These are phyloP conservation scores for Solanum bulbocastanum DNA, from an alignment of 257 asterid species.

Conservation along the genomic window DNA sequence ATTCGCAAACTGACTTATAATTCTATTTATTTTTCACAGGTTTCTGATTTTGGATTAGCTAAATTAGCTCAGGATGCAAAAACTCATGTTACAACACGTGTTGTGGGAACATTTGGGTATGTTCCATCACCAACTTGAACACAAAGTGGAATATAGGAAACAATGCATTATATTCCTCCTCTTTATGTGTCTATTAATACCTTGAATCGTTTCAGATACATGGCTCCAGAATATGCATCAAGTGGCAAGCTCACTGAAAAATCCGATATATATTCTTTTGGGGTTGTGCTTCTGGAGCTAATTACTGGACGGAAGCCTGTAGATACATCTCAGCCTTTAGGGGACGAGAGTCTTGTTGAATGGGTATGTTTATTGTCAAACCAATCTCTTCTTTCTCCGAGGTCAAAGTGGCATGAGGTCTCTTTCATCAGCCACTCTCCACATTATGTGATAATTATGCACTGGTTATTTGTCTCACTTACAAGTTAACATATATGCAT, in stretches of 20 bases:
- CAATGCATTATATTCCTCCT: background rate
- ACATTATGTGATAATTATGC: background rate
- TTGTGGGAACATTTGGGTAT: constrained; percentile 96
- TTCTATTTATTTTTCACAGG: constrained; percentile 35
- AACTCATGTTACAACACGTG: constrained; percentile 80
- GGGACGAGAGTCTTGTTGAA: constrained; percentile 92
- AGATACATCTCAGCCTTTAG: constrained; percentile 79
- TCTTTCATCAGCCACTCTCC: background rate
- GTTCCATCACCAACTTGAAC: background rate
- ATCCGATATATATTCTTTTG: constrained; percentile 78
- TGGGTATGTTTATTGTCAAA: constrained; percentile 52
- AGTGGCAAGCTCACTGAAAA: constrained; percentile 90
- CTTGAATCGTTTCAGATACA: constrained; percentile 42
- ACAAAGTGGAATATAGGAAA: background rate
- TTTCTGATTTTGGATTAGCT: constrained; percentile 92
- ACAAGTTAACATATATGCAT: background rate
- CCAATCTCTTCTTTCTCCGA: background rate
- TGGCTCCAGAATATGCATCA: constrained; percentile 98
- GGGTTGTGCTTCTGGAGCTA: constrained; percentile 87
- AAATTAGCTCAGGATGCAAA: constrained; percentile 73
- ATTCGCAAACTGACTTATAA: background rate
- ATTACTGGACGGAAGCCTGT: constrained; percentile 91
- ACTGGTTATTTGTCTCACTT: background rate
- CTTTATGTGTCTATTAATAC: background rate
- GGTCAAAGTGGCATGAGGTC: background rate